Percentiles rank a stretch among this genome's conserved stretches.
Conservation (phyloP, 1,284 basidiomycete species). For the Austroboletus niveus region DNA sequence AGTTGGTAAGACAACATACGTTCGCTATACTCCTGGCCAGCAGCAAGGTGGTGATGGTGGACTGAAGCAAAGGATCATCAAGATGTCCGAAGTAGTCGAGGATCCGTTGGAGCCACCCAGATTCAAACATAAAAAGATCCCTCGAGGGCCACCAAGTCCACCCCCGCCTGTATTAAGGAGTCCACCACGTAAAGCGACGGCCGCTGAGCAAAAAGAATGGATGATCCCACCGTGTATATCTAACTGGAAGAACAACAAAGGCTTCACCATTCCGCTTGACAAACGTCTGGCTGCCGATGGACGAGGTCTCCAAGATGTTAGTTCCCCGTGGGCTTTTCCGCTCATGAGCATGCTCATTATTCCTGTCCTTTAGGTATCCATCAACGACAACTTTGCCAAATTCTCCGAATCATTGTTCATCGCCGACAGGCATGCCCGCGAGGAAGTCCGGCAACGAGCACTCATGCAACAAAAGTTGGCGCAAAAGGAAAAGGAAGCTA, state of each 20-base stretch:
- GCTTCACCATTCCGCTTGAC: conserved; percentile 98
- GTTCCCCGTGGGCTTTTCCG: conserved; percentile 30
- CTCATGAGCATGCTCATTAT: conserved; percentile 4
- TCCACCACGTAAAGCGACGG: conserved; percentile 94
- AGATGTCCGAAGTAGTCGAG: conserved; percentile 97
- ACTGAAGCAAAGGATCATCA: conserved; percentile 95
- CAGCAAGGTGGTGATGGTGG: conserved; percentile 65
- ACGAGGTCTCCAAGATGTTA: conserved; percentile 93
- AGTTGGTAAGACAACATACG: conserved; percentile 80
- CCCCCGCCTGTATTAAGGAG: conserved; percentile 96
- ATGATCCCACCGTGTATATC: conserved; percentile 99
- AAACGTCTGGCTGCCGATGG: conserved; percentile 98
- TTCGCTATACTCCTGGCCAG: conserved; percentile 94
- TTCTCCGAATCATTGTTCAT: conserved; percentile 96
- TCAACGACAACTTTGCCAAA: conserved; percentile 99
- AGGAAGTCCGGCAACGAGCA: conserved; percentile 94
- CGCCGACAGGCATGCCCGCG: conserved; percentile 96
- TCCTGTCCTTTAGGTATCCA: conserved; percentile 67
- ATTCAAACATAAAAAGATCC: conserved; percentile 99
- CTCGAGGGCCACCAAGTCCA: conserved; percentile 91
- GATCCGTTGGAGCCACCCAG: conserved; percentile 96
- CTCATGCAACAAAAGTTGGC: conserved; percentile 98
- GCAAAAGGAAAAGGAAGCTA: conserved; percentile 93
- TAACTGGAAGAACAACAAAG: conserved; percentile 99
- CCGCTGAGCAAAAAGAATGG: conserved; percentile 99